Base-by-base conservation (phyloP, 73 alveolate species). In the Diophrys appendiculata region DNA sequence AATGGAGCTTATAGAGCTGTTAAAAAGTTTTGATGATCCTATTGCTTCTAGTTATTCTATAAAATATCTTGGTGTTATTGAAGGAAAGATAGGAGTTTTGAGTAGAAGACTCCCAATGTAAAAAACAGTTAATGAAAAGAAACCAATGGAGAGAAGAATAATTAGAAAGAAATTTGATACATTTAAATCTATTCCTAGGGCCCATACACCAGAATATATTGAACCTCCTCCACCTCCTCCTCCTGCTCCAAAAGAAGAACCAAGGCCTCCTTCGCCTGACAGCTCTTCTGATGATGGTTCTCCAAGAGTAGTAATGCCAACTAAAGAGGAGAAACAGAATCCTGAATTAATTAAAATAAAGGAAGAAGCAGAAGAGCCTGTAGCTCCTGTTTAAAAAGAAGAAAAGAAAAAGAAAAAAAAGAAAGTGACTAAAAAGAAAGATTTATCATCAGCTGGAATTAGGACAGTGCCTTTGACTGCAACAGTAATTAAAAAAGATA, bases 21-120 rank as follows among this genome's bases (percentile, higher is more conserved):
- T 43, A 11, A 43, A 43, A 18, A 43, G 60, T 18, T 43, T 11
- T 43, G 60, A 43, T 11, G 60, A 43, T 43, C 60, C 60, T 43
- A 43, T 43, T 43, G 60, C 60, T 5, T 43, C 60, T 18, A 43
- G n/a, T 43, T 86, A 86, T 69, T 79, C 87, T 30, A 88, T 86
- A 5, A 86, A 86, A 65, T 86, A 86, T 72, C 71, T 86, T 5
- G 93, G 93, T 11, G 56, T 86, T 29, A 81, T 80, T 29, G 93
- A 86, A 24, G 93, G 93, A 26, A 54, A 52, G 25, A 79, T 86
- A 80, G 93, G 93, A 0, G 76, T 86, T 1, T 53, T 86, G 30
- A 53, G 86, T 0, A 30, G 89, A 29, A 86, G 60, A 18, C 5
- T 43, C n/a, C 60, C 60, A 43, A 5, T 43, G 18, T 18, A 5